These are phyloP conservation scores for Brasilioporus rufonigricans DNA, from an alignment of 768 basidiomycete species.

Conservation along the genomic window DNA sequence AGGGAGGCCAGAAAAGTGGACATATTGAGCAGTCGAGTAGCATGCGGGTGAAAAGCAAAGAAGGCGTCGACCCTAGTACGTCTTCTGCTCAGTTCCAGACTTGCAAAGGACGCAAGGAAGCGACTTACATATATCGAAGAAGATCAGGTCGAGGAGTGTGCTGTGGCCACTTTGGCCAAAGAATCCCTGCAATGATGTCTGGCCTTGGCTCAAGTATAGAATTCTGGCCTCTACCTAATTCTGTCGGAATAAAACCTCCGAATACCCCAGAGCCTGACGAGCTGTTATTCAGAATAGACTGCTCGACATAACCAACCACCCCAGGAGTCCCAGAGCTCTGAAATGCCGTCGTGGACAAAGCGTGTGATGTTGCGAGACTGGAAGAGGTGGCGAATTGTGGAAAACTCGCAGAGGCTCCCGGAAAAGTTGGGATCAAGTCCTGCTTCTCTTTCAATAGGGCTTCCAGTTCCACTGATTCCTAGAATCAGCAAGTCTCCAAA, in stretches of 20 bases:
- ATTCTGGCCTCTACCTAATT: background rate
- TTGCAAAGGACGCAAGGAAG: background rate
- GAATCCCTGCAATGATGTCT: background rate
- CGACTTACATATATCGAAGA: background rate
- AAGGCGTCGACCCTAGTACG: background rate
- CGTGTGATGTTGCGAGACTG: background rate
- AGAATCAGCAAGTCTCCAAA: background rate
- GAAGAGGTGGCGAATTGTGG: background rate
- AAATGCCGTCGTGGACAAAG: background rate
- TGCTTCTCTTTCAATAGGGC: background rate
- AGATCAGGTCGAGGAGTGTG: background rate
- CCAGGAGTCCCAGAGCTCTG: background rate
- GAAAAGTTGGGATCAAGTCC: background rate
- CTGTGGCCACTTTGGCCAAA: background rate
- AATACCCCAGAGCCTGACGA: background rate
- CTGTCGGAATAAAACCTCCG: background rate
- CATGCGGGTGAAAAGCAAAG: background rate
- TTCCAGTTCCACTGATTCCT: background rate
- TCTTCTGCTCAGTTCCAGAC: background rate
- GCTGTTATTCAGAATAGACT: background rate
- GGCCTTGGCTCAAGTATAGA: background rate
- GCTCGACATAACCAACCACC: background rate
- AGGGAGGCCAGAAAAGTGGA: background rate
- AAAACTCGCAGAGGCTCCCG: background rate
- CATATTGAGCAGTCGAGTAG: background rate